A percentile compares a stretch with the other conserved stretches of the same genome.
These are phyloP conservation scores for Moricandia arvensis DNA, from an alignment of 345 rosid genomes.

Conservation along the genomic window DNA sequence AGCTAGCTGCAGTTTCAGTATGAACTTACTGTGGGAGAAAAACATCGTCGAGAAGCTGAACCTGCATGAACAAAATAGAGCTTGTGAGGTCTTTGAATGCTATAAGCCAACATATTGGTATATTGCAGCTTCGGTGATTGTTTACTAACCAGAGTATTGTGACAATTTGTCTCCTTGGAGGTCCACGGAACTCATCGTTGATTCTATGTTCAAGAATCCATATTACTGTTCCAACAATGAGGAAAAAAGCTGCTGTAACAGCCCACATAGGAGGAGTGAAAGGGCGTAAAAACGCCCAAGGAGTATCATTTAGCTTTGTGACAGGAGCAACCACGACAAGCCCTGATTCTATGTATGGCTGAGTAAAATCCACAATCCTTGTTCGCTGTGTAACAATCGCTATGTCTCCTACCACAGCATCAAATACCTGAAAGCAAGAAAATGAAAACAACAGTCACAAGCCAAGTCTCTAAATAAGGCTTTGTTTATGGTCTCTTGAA, in stretches of 20 bases:
- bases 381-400: conserved; percentile 75
- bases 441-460: background rate
- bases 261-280: conserved; percentile 85
- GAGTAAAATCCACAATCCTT: conserved; percentile 75
- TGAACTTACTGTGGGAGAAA: conserved; percentile 78
- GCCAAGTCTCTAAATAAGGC: conserved; percentile 8
- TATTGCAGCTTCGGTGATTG: background rate
- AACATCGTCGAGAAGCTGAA: conserved; percentile 92
- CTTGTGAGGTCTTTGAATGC: conserved; percentile 2
- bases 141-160: conserved; percentile 71
- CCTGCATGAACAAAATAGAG: conserved; percentile 47
- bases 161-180: conserved; percentile 67
- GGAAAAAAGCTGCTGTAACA: conserved; percentile 68
- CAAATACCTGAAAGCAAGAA: conserved; percentile 57
- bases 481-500: background rate
- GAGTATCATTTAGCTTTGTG: conserved; percentile 54
- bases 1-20: background rate
- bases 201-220: conserved; percentile 92
- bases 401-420: conserved; percentile 81
- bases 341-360: conserved; percentile 85
- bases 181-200: conserved; percentile 85
- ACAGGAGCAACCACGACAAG: conserved; percentile 89
- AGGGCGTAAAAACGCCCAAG: conserved; percentile 82
- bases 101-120: background rate
- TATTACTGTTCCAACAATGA: conserved; percentile 70